phyloP scores from a whole-genome alignment of 2,329 filamentous ascomycete genomes.

The Ciborinia camelliae region DNA sequence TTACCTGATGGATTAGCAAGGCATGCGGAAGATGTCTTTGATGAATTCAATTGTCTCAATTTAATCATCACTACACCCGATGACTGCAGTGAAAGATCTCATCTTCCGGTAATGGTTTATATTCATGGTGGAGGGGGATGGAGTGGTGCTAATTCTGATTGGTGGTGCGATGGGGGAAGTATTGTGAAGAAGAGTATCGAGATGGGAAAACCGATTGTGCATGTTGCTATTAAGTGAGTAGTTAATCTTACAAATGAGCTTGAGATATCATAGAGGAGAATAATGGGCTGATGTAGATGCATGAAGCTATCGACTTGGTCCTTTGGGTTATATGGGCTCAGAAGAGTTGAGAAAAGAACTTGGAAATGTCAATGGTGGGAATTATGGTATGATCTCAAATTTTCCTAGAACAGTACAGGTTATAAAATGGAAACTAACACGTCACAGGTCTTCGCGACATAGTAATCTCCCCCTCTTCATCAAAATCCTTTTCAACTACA shows the following conservation, averaged over 20 bases:
- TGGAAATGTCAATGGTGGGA: slow-evolving; percentile 10
- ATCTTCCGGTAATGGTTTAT: slow-evolving; percentile 52
- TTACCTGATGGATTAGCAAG: slow-evolving; percentile 4
- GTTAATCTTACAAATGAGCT: neutral
- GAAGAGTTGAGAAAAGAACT: slow-evolving; percentile 15
- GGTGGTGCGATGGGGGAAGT: slow-evolving; percentile 5
- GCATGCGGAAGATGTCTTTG: slow-evolving; percentile 14
- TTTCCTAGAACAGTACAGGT: no score
- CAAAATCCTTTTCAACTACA: rapidly evolving
- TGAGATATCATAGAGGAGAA: no score
- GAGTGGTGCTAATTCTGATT: slow-evolving; percentile 19
- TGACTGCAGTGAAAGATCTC: slow-evolving; percentile 30
- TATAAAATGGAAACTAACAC: no score
- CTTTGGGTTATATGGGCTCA: slow-evolving; percentile 19
- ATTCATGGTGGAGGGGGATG: slow-evolving; percentile 47
- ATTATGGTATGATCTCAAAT: neutral
- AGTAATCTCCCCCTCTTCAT: neutral
- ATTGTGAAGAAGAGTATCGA: slow-evolving; percentile 20
- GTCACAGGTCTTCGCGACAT: neutral
- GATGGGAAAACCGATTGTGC: neutral
- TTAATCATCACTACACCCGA: slow-evolving; percentile 44
- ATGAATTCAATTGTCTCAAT: slow-evolving; percentile 47
- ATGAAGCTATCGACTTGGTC: slow-evolving; percentile 20
- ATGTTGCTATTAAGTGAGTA: slow-evolving; percentile 21
- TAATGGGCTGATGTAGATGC: neutral